Evolutionary conservation across 169 alveolate species (phyloP).

Genomic region (Plasmodium inui): DNA sequence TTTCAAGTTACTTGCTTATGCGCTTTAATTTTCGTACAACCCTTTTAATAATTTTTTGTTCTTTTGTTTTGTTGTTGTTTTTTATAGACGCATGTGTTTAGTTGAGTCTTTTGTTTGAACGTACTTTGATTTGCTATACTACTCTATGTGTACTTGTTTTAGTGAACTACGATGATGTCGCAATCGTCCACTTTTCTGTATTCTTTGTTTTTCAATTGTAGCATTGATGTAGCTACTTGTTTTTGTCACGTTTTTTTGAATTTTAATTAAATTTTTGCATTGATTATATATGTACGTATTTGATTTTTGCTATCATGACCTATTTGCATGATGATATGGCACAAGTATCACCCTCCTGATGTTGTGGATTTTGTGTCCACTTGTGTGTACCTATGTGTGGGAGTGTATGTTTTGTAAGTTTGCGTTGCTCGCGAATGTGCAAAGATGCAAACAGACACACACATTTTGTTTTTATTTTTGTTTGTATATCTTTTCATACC

Average conservation of each 20-base stretch:
- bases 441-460: background rate
- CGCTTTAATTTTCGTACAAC: background rate
- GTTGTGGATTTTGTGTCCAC: background rate
- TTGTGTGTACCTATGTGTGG: background rate
- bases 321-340: background rate
- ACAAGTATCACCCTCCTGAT: background rate
- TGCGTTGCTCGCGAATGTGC: background rate
- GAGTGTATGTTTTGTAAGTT: background rate
- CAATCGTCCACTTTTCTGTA: background rate
- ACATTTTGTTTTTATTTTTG: background rate
- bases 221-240: background rate
- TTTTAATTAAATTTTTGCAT: background rate
- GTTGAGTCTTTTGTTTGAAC: background rate
- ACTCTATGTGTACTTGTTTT: background rate
- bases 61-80: background rate
- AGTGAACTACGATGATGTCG: background rate
- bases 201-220: background rate
- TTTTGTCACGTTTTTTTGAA: background rate
- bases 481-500: background rate
- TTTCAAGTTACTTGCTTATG: background rate
- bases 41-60: background rate
- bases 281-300: background rate
- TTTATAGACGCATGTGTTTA: background rate
- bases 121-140: background rate
- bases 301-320: background rate